Percentiles rank a stretch among this genome's conserved stretches.
phyloP scores from a whole-genome alignment of 257 asterid genomes.

The Vinca minor region DNA sequence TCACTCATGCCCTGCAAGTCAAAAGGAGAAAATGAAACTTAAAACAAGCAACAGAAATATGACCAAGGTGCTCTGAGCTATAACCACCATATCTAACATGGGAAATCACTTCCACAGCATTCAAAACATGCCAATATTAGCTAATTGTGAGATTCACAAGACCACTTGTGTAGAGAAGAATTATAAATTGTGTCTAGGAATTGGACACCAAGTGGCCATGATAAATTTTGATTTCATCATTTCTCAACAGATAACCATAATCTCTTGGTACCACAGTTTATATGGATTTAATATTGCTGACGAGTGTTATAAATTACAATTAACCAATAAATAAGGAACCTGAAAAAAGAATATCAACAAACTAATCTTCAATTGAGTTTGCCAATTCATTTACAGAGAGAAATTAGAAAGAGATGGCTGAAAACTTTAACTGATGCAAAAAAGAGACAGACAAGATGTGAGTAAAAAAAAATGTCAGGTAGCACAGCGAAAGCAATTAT shows the following conservation, averaged over 20 bases:
- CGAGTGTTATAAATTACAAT: too few species aligned
- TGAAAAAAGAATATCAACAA: too few species aligned
- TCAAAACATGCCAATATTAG: not conserved
- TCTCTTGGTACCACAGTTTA: not conserved
- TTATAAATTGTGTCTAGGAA: not conserved
- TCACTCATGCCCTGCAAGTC: slow-evolving; percentile 94
- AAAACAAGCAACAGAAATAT: not conserved
- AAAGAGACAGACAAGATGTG: too few species aligned
- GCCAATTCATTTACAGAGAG: not conserved
- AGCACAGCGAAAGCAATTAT: too few species aligned
- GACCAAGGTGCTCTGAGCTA: not conserved
- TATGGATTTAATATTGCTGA: not conserved
- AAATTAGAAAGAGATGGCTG: too few species aligned
- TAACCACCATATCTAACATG: not conserved
- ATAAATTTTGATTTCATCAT: not conserved
- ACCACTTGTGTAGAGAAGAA: not conserved
- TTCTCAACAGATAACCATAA: not conserved
- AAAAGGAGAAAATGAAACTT: slow-evolving; percentile 10
- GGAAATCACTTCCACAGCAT: not conserved
- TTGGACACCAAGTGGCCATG: not conserved
- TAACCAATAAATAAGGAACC: too few species aligned
- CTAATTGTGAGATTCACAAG: not conserved
- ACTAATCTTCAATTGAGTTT: slow-evolving; percentile 8
- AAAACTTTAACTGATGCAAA: too few species aligned
- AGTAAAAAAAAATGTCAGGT: too few species aligned